Conservation (phyloP, 1,139 yeast species). For the Taphrina communis region DNA sequence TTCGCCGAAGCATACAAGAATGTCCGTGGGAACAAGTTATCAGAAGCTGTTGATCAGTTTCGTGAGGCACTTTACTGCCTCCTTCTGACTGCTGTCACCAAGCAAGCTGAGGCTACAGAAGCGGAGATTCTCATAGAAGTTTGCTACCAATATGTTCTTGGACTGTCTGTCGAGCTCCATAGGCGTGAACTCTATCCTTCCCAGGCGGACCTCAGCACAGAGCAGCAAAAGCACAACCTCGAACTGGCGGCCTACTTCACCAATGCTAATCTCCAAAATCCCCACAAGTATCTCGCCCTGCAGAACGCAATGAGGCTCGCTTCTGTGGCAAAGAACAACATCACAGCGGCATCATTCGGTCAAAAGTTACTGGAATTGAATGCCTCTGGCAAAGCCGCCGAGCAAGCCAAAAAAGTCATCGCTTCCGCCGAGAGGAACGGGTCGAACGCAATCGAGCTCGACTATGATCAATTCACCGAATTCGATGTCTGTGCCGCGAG, state of each 20-base stretch:
- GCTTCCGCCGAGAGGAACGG: constrained; percentile 78
- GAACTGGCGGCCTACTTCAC: constrained; percentile 97
- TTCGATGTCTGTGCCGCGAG: constrained; percentile 89
- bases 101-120: constrained; percentile 75
- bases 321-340: constrained; percentile 83
- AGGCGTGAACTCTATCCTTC: constrained; percentile 67
- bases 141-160: constrained; percentile 89
- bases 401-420: constrained; percentile 77
- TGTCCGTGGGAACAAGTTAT: constrained; percentile 82
- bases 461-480: constrained; percentile 86
- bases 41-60: constrained; percentile 78
- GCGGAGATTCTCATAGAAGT: constrained; percentile 66
- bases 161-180: constrained; percentile 83
- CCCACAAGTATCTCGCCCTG: constrained; percentile 84
- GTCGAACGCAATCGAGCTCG: constrained; percentile 84
- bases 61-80: constrained; percentile 78
- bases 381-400: constrained; percentile 78
- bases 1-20: constrained; percentile 78
- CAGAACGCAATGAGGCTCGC: constrained; percentile 95
- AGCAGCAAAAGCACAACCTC: constrained; percentile 80
- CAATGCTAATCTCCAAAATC: constrained; percentile 76
- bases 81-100: constrained; percentile 71
- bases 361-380: constrained; percentile 73
- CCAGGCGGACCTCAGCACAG: constrained; percentile 54
- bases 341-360: constrained; percentile 90